Percentiles rank a stretch among this genome's conserved stretches.
phyloP scores from a whole-genome alignment of 768 basidiomycete species.

The Tylopilus cervinicoccineus region DNA sequence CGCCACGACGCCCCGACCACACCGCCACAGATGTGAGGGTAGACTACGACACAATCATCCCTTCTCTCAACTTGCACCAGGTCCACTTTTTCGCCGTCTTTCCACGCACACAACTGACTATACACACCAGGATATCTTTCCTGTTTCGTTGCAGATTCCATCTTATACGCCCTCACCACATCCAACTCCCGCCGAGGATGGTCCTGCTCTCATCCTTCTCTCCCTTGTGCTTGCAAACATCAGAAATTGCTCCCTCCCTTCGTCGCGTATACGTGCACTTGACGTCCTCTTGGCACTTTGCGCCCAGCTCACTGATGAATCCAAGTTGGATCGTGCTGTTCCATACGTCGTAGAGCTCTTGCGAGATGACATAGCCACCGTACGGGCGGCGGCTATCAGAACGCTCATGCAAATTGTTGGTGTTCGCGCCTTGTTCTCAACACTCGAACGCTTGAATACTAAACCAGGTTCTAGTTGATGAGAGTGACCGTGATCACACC shows the following conservation, averaged over 20 bases:
- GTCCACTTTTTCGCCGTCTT: constrained; percentile 29
- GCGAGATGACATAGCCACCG: constrained; percentile 79
- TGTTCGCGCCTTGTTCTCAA: constrained; percentile 9
- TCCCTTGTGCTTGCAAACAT: constrained; percentile 86
- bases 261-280: constrained; percentile 79
- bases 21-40: constrained; percentile 52
- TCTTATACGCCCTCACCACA: constrained; percentile 39
- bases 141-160: constrained; percentile 66
- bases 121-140: constrained; percentile 61
- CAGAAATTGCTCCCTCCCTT: constrained; percentile 80
- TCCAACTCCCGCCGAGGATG: constrained; percentile 71
- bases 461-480: constrained; percentile 43
- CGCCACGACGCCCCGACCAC: constrained; percentile 41
- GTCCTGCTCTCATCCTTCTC: constrained; percentile 84
- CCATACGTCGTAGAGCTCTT: constrained; percentile 89
- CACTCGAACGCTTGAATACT: background rate
- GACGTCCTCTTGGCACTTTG: constrained; percentile 84
- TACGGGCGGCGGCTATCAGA: constrained; percentile 75
- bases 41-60: constrained; percentile 38
- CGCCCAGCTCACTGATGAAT: constrained; percentile 86
- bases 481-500: constrained; percentile 70
- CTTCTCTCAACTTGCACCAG: constrained; percentile 57
- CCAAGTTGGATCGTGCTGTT: constrained; percentile 88
- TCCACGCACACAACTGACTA: background rate
- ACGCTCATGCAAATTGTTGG: constrained; percentile 82